Evolutionary conservation across 2,329 filamentous ascomycete genomes (phyloP), one percentile per base, ranked within the genome.

Genomic region (Cephalotrichum gorgonifer): DNA sequence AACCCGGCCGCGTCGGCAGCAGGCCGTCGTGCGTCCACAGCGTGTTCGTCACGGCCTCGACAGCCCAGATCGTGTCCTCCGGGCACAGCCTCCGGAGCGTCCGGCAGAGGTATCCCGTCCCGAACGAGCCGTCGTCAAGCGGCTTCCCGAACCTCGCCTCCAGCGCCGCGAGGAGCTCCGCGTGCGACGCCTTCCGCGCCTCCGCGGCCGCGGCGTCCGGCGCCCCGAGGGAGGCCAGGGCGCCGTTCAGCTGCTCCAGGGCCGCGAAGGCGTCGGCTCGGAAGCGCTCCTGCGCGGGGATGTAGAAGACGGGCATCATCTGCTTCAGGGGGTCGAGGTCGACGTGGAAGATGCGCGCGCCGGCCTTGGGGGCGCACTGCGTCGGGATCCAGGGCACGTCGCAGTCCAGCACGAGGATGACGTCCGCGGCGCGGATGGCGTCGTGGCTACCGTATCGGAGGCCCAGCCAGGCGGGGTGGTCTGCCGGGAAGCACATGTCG

Each of bases 351-450:
- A 85, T 67, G 53, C 69, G 71, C 20, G 75, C 74, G 15, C 73
- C 69, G 2, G 67, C 62, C 2, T 63, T 63, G 0, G 81, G 81
- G 54, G 71, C 71, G 63, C 77, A 81, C 15, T 81, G 79, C 0
- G 88, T 93, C n/a, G 84, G 82, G 49, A 96, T 89, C 88, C 89
- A 96, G 0, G 90, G 90, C 0, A 95, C 88, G 60, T 96, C 90
- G 54, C 88, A 94, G 64, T 96, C 86, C 23, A 95, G 61, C 2
- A 95, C 83, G 1, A 96, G 56, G 51, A 96, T 94, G 11, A 88
- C 78, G 62, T 96, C 91, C 1, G 90, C 88, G 0, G 79, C 79
- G 51, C 74, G 76, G 60, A 95, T 86, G 39, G 74, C 72, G 2
- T 86, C 79, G 47, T 95, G 85, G 3, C 78, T 73, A 3, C 88